These are phyloP conservation scores for Debaryomyces sp. DNA, from an alignment of 1,139 yeast genomes.

Conservation along the genomic window DNA sequence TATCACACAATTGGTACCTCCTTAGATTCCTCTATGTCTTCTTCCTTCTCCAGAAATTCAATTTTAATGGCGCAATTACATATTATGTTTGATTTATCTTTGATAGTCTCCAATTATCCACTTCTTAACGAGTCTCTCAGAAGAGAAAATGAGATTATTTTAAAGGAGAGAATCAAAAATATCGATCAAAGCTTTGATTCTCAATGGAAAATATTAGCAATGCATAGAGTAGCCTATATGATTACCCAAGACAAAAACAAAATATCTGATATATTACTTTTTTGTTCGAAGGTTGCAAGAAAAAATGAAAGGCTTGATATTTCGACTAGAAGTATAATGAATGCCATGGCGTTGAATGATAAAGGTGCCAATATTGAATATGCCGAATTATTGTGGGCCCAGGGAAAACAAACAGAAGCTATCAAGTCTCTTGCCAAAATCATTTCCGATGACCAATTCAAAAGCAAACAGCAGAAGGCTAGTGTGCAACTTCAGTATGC, in stretches of 20 bases:
- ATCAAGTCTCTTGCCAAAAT: constrained; percentile 62
- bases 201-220: constrained; percentile 61
- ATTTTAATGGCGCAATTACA: constrained; percentile 66
- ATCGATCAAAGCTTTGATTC: constrained; percentile 65
- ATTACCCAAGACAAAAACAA: constrained; percentile 33
- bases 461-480: constrained; percentile 34
- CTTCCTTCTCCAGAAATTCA: constrained; percentile 63
- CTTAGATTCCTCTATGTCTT: constrained; percentile 60
- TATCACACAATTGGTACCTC: constrained; percentile 60
- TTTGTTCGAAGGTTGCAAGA: constrained; percentile 68
- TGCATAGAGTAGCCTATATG: constrained; percentile 59
- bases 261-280: constrained; percentile 54
- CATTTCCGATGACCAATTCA: constrained; percentile 21
- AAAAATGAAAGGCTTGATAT: constrained; percentile 70
- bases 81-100: constrained; percentile 63
- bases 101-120: constrained; percentile 23
- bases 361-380: constrained; percentile 73
- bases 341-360: constrained; percentile 56
- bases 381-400: constrained; percentile 86
- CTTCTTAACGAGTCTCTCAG: constrained; percentile 15
- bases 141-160: constrained; percentile 23
- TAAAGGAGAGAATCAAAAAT: constrained; percentile 45
- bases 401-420: constrained; percentile 88
- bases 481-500: constrained; percentile 75
- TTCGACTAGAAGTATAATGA: constrained; percentile 72